These are phyloP conservation scores for Ambrosiella cleistominuta DNA, from an alignment of 2,329 filamentous ascomycete species.

Conservation along the genomic window DNA sequence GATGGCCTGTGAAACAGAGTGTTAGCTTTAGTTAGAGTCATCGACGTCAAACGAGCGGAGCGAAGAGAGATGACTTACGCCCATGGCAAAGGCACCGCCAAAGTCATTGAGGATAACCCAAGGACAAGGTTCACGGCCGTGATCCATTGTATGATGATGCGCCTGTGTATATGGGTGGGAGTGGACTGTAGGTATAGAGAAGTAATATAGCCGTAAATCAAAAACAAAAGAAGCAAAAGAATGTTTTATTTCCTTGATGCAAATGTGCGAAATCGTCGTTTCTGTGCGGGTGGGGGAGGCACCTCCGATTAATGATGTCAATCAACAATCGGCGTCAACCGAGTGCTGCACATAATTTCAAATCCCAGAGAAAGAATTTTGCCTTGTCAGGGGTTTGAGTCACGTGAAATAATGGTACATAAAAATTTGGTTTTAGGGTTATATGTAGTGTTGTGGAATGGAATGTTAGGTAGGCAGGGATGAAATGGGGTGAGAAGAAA, in stretches of 20 bases:
- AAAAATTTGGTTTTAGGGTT: not conserved
- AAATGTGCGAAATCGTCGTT: not conserved
- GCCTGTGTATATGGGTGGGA: not conserved
- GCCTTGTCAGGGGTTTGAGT: not conserved
- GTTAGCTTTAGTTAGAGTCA: slow-evolving; percentile 8
- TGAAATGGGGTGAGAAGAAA: not conserved
- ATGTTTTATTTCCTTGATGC: not conserved
- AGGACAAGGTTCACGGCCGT: slow-evolving; percentile 89
- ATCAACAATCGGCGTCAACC: not conserved
- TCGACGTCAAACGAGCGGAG: not conserved
- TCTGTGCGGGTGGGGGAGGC: not conserved
- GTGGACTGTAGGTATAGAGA: not conserved
- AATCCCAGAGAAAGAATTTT: not conserved
- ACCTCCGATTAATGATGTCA: not conserved
- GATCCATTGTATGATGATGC: slow-evolving; percentile 49
- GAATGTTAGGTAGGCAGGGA: not conserved
- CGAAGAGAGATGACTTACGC: slow-evolving; percentile 38
- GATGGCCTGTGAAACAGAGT: slow-evolving; percentile 36
- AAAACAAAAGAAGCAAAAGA: not conserved
- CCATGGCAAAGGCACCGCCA: slow-evolving; percentile 92
- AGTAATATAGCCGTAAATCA: not conserved
- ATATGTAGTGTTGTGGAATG: not conserved
- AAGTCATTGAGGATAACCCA: slow-evolving; percentile 96
- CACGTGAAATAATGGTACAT: not conserved
- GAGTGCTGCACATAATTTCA: not conserved